These are phyloP conservation scores for Schizothecium vesticola DNA, from an alignment of 495 filamentous ascomycete genomes.

Conservation along the genomic window DNA sequence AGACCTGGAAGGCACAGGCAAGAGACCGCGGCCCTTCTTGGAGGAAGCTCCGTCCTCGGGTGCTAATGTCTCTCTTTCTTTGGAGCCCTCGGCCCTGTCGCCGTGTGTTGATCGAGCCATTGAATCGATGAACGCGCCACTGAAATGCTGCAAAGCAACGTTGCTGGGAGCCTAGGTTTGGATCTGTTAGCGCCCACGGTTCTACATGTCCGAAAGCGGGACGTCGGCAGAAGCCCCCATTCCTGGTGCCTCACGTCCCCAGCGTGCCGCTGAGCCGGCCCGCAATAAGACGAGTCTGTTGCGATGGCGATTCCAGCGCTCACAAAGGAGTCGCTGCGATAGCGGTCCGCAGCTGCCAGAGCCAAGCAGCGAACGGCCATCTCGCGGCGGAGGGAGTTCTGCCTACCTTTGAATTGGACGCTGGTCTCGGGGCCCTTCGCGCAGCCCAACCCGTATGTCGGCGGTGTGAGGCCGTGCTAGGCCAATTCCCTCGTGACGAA, in stretches of 20 bases:
- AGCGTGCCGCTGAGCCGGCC: not conserved
- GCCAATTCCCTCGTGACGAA: slow-evolving; percentile 16
- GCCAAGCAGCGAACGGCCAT: not conserved
- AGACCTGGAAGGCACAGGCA: slow-evolving; percentile 61
- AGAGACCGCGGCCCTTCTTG: slow-evolving; percentile 55
- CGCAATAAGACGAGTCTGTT: not conserved
- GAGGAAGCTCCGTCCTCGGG: slow-evolving; percentile 39
- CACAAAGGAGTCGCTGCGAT: not conserved
- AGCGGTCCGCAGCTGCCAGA: not conserved
- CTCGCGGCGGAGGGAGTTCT: not conserved
- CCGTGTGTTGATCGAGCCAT: slow-evolving; percentile 37
- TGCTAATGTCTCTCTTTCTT: slow-evolving; percentile 42
- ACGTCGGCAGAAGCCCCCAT: not conserved
- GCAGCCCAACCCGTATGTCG: slow-evolving; percentile 24
- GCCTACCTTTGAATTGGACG: slow-evolving; percentile 7
- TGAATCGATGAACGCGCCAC: not conserved
- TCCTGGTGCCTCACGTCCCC: not conserved
- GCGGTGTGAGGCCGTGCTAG: slow-evolving; percentile 19
- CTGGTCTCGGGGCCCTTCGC: slow-evolving; percentile 10
- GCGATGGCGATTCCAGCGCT: not conserved
- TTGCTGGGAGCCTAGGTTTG: not conserved
- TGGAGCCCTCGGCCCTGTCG: slow-evolving; percentile 37
- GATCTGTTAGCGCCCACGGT: not conserved
- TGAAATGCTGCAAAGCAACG: slow-evolving; percentile 4
- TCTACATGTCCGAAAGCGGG: not conserved